phyloP scores from a whole-genome alignment of 1,284 basidiomycete species.

The Ustilago cynodontis region DNA sequence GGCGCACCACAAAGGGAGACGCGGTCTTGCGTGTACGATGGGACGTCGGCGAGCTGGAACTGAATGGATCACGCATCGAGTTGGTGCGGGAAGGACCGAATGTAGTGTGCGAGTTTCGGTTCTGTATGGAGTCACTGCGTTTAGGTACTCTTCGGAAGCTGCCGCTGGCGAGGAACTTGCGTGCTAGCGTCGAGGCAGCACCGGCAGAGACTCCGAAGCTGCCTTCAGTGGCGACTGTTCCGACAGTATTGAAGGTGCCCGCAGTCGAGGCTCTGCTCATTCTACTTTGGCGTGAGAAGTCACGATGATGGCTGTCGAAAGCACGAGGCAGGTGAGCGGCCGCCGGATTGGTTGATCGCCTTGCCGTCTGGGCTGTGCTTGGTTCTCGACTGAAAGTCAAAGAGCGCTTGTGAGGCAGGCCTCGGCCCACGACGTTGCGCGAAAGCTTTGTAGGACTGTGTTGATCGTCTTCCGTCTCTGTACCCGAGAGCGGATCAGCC shows the following conservation, averaged over 20 bases:
- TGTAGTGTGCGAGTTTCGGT: conserved; percentile 7
- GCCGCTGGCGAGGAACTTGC: conserved; percentile 34
- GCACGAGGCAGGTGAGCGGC: conserved; percentile 20
- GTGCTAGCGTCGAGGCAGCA: conserved; percentile 24
- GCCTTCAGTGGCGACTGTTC: conserved; percentile 55
- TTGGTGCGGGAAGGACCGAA: conserved; percentile 14
- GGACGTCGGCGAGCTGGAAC: conserved; percentile 17
- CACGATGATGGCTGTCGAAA: conserved; percentile 36
- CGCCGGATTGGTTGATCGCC: not conserved
- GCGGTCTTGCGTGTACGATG: conserved; percentile 18
- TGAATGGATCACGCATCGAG: conserved; percentile 4
- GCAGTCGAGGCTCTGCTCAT: conserved; percentile 54
- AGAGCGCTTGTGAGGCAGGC: conserved; percentile 35
- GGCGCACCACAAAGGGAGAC: conserved; percentile 39
- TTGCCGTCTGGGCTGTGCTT: conserved; percentile 3
- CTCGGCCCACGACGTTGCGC: conserved; percentile 25
- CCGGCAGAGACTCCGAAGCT: conserved; percentile 55
- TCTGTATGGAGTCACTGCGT: conserved; percentile 16
- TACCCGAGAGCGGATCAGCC: not conserved
- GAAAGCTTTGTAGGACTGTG: conserved; percentile 7
- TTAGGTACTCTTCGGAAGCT: conserved; percentile 25
- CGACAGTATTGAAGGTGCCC: conserved; percentile 57
- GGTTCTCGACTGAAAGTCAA: conserved; percentile 36
- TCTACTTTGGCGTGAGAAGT: conserved; percentile 53
- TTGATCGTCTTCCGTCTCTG: not conserved